These are phyloP conservation scores for Plantago coronopus DNA, from an alignment of 305 asterid genomes.

Conservation along the genomic window DNA sequence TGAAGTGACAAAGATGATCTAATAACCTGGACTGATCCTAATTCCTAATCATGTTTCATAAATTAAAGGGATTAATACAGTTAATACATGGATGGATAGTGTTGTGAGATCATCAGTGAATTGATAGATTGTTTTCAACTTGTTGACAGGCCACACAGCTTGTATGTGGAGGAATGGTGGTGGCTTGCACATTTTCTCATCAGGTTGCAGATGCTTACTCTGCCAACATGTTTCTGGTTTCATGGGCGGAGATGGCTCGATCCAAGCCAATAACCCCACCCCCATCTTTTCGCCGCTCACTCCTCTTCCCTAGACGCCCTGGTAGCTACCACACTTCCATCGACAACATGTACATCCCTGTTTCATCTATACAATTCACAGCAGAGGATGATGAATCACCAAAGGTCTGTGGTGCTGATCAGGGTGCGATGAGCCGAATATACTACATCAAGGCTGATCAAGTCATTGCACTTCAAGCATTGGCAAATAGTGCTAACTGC, in stretches of 20 bases:
- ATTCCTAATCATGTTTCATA: too few relatives aligned
- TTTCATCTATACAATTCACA: constrained; percentile 26
- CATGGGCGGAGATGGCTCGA: constrained; percentile 58
- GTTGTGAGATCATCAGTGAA: too few relatives aligned
- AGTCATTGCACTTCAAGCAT: constrained; percentile 34
- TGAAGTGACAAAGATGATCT: too few relatives aligned
- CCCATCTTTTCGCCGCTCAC: constrained; percentile 58
- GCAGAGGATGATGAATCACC: constrained; percentile 12
- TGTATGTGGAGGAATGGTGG: constrained; percentile 46
- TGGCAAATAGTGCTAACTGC: constrained; percentile 29
- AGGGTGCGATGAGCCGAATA: constrained; percentile 43
- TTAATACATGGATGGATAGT: too few relatives aligned
- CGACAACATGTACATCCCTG: constrained; percentile 33
- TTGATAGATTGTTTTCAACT: not conserved
- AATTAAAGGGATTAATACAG: too few relatives aligned
- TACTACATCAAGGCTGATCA: constrained; percentile 42
- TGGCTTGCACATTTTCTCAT: constrained; percentile 50
- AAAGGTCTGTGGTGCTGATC: constrained; percentile 8
- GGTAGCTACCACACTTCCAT: constrained; percentile 31
- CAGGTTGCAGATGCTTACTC: constrained; percentile 73
- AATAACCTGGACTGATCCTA: too few relatives aligned
- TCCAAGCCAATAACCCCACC: constrained; percentile 31
- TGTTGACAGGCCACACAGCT: constrained; percentile 34
- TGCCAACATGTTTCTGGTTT: constrained; percentile 55
- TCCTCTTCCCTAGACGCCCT: constrained; percentile 45